A percentile compares a stretch with the other conserved stretches of the same genome.
Evolutionary conservation across 129 eudicot species (phyloP).

Genomic region (Helichrysum umbraculigerum): DNA sequence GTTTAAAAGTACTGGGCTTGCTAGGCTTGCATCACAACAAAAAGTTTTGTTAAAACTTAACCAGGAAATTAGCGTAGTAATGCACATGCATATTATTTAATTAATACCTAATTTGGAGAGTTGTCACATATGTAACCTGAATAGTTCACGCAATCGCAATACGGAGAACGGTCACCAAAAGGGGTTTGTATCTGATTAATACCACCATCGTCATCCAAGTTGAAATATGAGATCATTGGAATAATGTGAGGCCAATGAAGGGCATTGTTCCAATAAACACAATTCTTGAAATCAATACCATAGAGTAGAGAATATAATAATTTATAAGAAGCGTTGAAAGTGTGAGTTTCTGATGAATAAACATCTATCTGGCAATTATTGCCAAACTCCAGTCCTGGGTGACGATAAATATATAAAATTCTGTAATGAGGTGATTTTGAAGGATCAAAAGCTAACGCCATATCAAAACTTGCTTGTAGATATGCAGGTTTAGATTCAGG

Average conservation of each 20-base stretch:
- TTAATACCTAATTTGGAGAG: no score
- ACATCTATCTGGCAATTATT: neutral
- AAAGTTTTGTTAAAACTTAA: no score
- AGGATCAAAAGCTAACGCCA: slow-evolving; percentile 4
- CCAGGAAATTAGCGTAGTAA: no score
- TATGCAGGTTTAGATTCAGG: neutral
- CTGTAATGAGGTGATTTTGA: neutral
- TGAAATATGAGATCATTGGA: neutral
- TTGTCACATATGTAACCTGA: no score
- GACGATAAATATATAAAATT: neutral
- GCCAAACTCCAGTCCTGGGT: neutral
- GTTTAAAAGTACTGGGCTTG: no score
- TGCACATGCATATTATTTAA: no score
- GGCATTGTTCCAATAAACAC: slow-evolving; percentile 12
- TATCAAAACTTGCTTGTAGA: neutral
- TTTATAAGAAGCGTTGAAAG: neutral
- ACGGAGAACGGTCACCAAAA: no score
- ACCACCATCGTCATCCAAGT: neutral
- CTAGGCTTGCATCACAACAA: no score
- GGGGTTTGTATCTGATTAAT: no score
- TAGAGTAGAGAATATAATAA: neutral
- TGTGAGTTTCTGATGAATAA: neutral
- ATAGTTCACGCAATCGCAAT: neutral
- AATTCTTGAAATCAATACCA: neutral
- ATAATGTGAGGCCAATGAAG: neutral